Evolutionary conservation across 2,329 filamentous ascomycete genomes (phyloP), one percentile per base, ranked within the genome.

Genomic region (Ceratocystiopsis minuta): DNA sequence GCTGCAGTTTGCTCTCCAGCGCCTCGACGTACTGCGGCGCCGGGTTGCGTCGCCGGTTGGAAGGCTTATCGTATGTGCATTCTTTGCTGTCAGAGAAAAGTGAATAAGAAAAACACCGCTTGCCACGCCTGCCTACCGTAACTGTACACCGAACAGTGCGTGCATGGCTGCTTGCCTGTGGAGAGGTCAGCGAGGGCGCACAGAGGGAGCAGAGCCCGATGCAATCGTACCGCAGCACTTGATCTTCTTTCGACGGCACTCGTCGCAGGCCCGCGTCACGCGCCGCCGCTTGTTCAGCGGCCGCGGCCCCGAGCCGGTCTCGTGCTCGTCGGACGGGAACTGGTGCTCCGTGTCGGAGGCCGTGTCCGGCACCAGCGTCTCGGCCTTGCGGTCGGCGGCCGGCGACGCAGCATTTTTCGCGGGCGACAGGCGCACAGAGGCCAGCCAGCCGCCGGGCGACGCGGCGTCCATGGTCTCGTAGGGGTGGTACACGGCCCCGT

Each of bases 91-190:
- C 32, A 35, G 36, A 3, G 6, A 16, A 11, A 34, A 13, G 15
- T n/a, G 4, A 16, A 16, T n/a, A 3, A 20, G 31, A 12, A 12
- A n/a, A n/a, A 38, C n/a, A 18, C 34, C 34, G 28, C 40, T 7
- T 14, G 11, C 6, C 14, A 5, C 20, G 20, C 20, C 20, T 7
- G 16, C 43, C 33, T 33, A 49, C 90, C 88, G 66, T 98, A 98
- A 57, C 86, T 95, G 60, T 98, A 98, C 39, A 96, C 86, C 12
- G 87, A 93, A 59, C 90, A 98, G 60, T 96, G 90, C 0, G 87
- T 95, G 60, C 83, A 90, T 11, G 83, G 83, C 56, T 87, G 81
- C 58, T 86, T 85, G 51, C 81, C 24, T 28, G n/a, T n/a, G 24
- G 24, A 10, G 6, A 28, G 6, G 24, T 28, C 11, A 28, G 24